Percentiles rank a stretch among this genome's conserved stretches.
Conservation (phyloP, 2,329 filamentous ascomycete species). For the Rugonectria rugulosa region DNA sequence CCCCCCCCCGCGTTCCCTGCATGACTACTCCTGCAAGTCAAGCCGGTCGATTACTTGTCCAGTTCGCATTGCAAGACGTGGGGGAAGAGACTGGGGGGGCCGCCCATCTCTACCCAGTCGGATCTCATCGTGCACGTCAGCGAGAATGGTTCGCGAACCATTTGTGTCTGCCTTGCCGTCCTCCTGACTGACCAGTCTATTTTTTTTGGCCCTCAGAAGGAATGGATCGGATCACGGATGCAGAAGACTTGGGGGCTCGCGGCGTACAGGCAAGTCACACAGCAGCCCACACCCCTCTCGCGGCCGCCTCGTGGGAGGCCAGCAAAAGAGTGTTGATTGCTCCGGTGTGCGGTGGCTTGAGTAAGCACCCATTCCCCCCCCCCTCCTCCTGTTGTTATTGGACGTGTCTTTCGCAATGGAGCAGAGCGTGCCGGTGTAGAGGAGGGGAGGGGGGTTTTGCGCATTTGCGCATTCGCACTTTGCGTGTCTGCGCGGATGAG, state of each 20-base stretch:
- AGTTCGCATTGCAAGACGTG: not conserved
- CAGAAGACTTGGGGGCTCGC: conserved; percentile 22
- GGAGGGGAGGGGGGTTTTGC: not conserved
- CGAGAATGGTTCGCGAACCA: conserved; percentile 9
- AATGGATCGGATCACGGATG: conserved; percentile 5
- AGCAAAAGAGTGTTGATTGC: not conserved
- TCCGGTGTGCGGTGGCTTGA: not conserved
- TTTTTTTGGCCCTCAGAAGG: not conserved
- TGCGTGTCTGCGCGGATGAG: conserved; percentile 10
- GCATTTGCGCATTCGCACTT: conserved; percentile 18
- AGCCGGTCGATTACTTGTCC: not conserved
- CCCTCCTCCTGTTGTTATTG: conserved; percentile 4
- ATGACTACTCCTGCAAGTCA: not conserved
- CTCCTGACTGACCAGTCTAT: conserved; percentile 1
- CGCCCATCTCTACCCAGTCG: conserved; percentile 1
- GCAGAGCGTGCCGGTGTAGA: not conserved
- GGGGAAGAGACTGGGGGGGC: conserved; percentile 1
- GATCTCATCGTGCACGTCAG: not conserved
- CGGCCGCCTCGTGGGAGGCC: not conserved
- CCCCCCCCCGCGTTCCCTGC: conserved; percentile 11
- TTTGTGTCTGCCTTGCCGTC: not conserved
- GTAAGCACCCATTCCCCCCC: too few relatives aligned
- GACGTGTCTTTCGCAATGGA: not conserved
- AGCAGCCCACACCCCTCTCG: conserved; percentile 24
- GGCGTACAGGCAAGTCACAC: conserved; percentile 28